Base-by-base conservation (phyloP, 257 asterid species). In the Salvia splendens region DNA sequence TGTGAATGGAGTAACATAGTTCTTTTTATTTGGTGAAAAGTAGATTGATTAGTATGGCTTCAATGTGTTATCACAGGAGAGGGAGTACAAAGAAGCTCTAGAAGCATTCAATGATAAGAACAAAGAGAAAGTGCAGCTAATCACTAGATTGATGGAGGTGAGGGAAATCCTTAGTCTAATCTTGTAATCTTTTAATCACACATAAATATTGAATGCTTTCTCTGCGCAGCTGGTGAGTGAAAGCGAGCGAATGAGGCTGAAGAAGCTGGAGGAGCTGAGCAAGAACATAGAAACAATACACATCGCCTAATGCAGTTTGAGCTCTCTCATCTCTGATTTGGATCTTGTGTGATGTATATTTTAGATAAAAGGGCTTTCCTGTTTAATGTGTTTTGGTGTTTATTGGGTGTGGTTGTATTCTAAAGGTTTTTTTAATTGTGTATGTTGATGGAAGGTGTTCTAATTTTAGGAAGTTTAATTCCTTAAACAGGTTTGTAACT, bases 211-310 rank as follows among this genome's bases (percentile, higher is more conserved):
- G 30, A 24, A 24, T 24, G 2, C 30, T 24, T 30, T 30, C 3
- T 55, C 6, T 12, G 9, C 53, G 81, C 93, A 94, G 99, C 86
- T 94, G 85, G 95, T 87, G 72, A 62, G 95, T 0, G 99, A 94
- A 71, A 94, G 99, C 15, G 99, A 94, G 82, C 82, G 79, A 67
- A 36, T 83, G 85, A 91, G 99, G 87, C 61, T 94, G 91, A 91
- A 85, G 87, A 94, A 94, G 73, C 74, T 94, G 91, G 99, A 91
- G 79, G 99, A 94, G 86, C 93, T 94, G 85, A 88, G 95, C 97
- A 94, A 94, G 96, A 94, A 91, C 89, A 81, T 91, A 75, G 97
- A 94, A 82, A 82, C 91, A 6, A 76, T 84, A 74, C 80, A 63
- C 72, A 56, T 59, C 40, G 78, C 80, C 73, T 83, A 66, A 81